Evolutionary conservation across 345 rosid genomes (phyloP).

Genomic region (Raphanus sativus): DNA sequence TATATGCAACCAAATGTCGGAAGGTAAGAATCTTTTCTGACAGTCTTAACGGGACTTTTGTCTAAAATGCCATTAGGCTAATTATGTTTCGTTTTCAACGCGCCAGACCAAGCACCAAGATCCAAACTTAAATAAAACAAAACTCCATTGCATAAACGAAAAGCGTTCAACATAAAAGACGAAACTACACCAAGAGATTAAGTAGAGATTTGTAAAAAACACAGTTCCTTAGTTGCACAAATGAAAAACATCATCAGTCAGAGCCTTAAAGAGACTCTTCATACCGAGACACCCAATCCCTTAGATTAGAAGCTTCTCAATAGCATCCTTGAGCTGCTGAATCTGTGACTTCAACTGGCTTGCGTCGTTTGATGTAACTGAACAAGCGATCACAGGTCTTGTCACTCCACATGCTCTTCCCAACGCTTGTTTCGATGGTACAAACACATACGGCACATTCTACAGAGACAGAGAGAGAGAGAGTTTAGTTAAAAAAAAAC

Average conservation of each 20-base stretch:
- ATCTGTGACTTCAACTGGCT: slow-evolving; percentile 85
- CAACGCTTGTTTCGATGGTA: slow-evolving; percentile 83
- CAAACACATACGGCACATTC: slow-evolving; percentile 96
- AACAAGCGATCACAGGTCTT: slow-evolving; percentile 80
- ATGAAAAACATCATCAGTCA: slow-evolving; percentile 50
- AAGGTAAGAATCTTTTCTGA: slow-evolving; percentile 17
- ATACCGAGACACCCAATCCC: slow-evolving; percentile 47
- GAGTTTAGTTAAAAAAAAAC: not conserved
- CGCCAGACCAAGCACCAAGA: slow-evolving; percentile 1
- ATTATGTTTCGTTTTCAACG: not conserved
- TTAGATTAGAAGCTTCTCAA: slow-evolving; percentile 80
- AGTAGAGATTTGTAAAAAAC: not conserved
- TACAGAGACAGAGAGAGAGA: slow-evolving; percentile 11
- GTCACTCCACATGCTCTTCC: slow-evolving; percentile 93
- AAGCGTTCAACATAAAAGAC: not conserved
- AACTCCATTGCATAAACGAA: slow-evolving; percentile 6
- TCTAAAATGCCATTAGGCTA: too few relatives aligned
- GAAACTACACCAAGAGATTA: not conserved
- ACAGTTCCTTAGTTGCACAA: not conserved
- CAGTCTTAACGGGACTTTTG: not conserved
- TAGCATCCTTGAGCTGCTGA: slow-evolving; percentile 80
- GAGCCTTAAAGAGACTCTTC: slow-evolving; percentile 75
- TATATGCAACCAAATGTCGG: not conserved
- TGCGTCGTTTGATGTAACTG: slow-evolving; percentile 70
- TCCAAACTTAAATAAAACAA: not conserved